These are phyloP conservation scores for Aspergillus funiculosus DNA, from an alignment of 495 filamentous ascomycete species.

Conservation along the genomic window DNA sequence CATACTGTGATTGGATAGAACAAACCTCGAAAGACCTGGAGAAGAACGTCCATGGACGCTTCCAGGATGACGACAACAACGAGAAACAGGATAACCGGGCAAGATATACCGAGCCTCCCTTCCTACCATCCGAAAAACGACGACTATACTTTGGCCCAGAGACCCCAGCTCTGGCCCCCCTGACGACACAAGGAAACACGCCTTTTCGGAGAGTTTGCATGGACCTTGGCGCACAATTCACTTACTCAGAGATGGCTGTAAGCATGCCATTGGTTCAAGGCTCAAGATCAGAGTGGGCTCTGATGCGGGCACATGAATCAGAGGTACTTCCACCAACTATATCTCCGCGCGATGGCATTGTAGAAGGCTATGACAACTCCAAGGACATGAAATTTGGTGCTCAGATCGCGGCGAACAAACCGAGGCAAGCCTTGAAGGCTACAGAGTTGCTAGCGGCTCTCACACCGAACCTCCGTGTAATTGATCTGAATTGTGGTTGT, in stretches of 20 bases:
- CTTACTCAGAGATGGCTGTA: slow-evolving; percentile 99
- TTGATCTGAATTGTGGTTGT: slow-evolving; percentile 95
- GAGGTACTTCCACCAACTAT: slow-evolving; percentile 62
- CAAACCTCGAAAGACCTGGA: slow-evolving; percentile 51
- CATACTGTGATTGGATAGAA: slow-evolving; percentile 69
- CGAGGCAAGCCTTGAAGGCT: slow-evolving; percentile 79
- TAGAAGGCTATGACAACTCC: slow-evolving; percentile 70
- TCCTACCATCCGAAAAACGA: slow-evolving; percentile 86
- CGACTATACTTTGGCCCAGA: slow-evolving; percentile 88
- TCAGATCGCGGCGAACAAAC: slow-evolving; percentile 85
- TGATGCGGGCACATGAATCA: slow-evolving; percentile 81
- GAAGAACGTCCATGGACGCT: slow-evolving; percentile 37
- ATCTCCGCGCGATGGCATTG: slow-evolving; percentile 42
- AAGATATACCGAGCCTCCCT: slow-evolving; percentile 72
- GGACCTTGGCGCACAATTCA: slow-evolving; percentile 82
- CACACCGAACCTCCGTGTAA: slow-evolving; percentile 74
- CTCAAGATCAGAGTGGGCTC: slow-evolving; percentile 84
- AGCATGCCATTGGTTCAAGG: slow-evolving; percentile 87
- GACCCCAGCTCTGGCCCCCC: slow-evolving; percentile 82
- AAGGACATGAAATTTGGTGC: slow-evolving; percentile 83
- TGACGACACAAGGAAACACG: slow-evolving; percentile 93
- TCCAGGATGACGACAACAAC: slow-evolving; percentile 24
- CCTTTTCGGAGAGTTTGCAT: slow-evolving; percentile 93
- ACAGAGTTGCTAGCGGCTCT: slow-evolving; percentile 72
- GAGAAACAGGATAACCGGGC: slow-evolving; percentile 65